Evolutionary conservation across 2,329 filamentous ascomycete genomes (phyloP).

Genomic region (Trichophyton benhamiae): DNA sequence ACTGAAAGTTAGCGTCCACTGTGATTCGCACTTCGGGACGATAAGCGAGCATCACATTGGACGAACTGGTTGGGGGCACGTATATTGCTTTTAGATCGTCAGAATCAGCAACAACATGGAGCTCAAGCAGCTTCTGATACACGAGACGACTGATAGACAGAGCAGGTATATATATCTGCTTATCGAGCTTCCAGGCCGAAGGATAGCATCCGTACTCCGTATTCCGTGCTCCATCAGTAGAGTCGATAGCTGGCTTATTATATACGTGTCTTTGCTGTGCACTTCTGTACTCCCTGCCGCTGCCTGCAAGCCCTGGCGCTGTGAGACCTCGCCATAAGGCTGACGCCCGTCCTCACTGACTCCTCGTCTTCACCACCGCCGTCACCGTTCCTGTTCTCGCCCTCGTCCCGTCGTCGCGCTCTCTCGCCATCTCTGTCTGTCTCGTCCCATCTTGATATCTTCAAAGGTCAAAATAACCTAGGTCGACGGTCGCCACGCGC

Average conservation of each 20-base stretch:
- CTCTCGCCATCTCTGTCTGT: not conserved
- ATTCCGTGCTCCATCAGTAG: no score
- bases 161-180: not conserved
- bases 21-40: slow-evolving; percentile 3
- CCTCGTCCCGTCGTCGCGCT: not conserved
- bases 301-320: not conserved
- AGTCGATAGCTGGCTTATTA: no score
- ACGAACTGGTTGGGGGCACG: not conserved
- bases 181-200: no score
- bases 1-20: not conserved
- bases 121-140: not conserved
- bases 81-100: slow-evolving; percentile 3
- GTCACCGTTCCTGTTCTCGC: no score
- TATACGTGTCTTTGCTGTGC: not conserved
- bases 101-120: not conserved
- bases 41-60: slow-evolving; percentile 2
- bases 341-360: not conserved
- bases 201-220: no score
- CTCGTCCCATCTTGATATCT: not conserved
- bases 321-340: slow-evolving; percentile 1
- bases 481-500: not conserved
- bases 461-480: not conserved
- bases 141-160: not conserved
- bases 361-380: not conserved
- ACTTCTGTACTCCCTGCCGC: not conserved